Conservation (phyloP, 2,329 filamentous ascomycete species). For the Xylariomycetidae sp. region DNA sequence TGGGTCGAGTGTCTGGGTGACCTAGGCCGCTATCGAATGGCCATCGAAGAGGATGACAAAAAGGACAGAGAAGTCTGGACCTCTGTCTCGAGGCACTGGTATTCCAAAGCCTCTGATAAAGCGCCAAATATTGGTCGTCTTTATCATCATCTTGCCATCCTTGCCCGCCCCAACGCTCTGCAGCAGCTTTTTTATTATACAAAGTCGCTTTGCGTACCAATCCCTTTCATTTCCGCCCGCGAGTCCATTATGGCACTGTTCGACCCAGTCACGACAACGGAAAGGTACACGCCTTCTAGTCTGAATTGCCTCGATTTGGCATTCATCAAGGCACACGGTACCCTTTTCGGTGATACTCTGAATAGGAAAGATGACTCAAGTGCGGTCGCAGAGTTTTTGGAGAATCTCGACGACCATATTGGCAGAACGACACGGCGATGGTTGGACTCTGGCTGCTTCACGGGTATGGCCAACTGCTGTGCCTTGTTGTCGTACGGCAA, state of each 20-base stretch:
- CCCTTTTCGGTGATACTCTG: slow-evolving; percentile 62
- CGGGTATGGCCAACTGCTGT: slow-evolving; percentile 53
- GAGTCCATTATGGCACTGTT: slow-evolving; percentile 70
- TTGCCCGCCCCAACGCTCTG: slow-evolving; percentile 44
- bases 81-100: slow-evolving; percentile 59
- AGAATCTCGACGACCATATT: slow-evolving; percentile 54
- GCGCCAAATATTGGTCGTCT: slow-evolving; percentile 54
- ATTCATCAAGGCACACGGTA: slow-evolving; percentile 60
- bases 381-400: slow-evolving; percentile 45
- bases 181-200: slow-evolving; percentile 46
- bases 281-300: slow-evolving; percentile 27
- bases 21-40: slow-evolving; percentile 46
- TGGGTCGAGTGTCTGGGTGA: slow-evolving; percentile 95
- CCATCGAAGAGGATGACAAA: slow-evolving; percentile 57
- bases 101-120: slow-evolving; percentile 55
- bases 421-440: slow-evolving; percentile 44
- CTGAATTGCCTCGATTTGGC: slow-evolving; percentile 47
- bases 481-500: slow-evolving; percentile 49
- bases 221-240: slow-evolving; percentile 62
- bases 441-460: slow-evolving; percentile 49
- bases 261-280: slow-evolving; percentile 45
- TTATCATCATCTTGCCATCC: slow-evolving; percentile 59
- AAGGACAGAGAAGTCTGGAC: slow-evolving; percentile 56
- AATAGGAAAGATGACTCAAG: slow-evolving; percentile 38
- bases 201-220: slow-evolving; percentile 53